Evolutionary conservation across 2,329 filamentous ascomycete species (phyloP), one percentile per base, ranked within the genome.

Genomic region (Didymellaceae sp.): DNA sequence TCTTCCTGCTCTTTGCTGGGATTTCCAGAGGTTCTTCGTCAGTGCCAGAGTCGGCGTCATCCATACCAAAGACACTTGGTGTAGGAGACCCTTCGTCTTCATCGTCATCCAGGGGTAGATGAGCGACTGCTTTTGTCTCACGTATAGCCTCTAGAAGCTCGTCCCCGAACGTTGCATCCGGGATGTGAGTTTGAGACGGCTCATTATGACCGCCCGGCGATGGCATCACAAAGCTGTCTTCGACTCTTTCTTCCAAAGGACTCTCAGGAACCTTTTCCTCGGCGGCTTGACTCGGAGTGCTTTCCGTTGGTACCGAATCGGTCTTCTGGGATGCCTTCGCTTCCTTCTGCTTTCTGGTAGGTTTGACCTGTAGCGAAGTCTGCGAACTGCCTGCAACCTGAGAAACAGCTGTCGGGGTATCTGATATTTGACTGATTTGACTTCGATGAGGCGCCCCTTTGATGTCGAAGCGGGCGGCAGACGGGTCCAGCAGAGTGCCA

Each of bases 101-200:
- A 4, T 77, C 74, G 11, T 73, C 68, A 21, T 78, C 75, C 0
- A 78, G 60, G 1, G 74, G 75, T 6, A 91, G 74, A 50, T 87
- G 75, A 51, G 82, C 81, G 24, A 83, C 80, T 46, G 82, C 77
- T 60, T 82, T 83, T 37, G 86, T 78, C 62, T 87, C 78, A 24
- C 81, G 73, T 50, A 94, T 90, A 45, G 83, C 82, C 26, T 82
- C 75, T 24, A 87, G 82, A 7, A 93, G 75, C 21, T 82, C 83
- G 59, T 90, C 86, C 9, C 37, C 35, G 10, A 41, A 38, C 2
- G 30, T 26, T 6, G 7, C 60, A 46, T 51, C 60, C 55, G n/a
- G 42, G 7, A 45, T 9, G 13, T 32, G 14, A 9, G 35, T 34
- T 18, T 53, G 43, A 28, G 30, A n/a, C 11, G 3, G 10, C 3